Conservation (phyloP, 148 eudicot genomes). For the Rhododendron vialii region DNA sequence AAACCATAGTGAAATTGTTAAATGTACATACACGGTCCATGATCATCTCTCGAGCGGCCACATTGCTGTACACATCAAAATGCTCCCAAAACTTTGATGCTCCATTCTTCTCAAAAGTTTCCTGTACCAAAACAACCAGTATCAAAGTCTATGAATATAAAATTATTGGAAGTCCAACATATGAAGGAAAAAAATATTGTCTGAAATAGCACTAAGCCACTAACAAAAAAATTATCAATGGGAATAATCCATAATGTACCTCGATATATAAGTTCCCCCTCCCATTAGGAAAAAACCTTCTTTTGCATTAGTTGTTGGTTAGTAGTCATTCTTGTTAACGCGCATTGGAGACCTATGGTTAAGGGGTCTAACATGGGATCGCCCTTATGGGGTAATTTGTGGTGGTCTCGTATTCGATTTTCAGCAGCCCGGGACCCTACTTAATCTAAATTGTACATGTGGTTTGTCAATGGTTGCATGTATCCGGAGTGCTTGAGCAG, state of each 20-base stretch:
- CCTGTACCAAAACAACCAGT: conserved; percentile 33
- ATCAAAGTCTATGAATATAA: neutral
- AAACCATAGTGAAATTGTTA: neutral
- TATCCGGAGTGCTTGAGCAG: neutral
- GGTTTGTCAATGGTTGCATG: neutral
- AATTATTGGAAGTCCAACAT: neutral
- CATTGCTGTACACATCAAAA: conserved; percentile 55
- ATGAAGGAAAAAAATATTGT: no score
- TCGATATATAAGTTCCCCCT: neutral
- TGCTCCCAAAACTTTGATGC: conserved; percentile 75
- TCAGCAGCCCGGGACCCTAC: neutral
- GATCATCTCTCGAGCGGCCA: conserved; percentile 34
- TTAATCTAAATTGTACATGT: no score
- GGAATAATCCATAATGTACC: neutral
- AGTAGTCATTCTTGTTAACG: neutral
- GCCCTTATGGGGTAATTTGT: neutral
- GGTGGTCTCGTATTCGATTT: neutral
- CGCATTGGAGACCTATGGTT: neutral
- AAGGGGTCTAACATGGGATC: neutral
- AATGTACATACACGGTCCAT: conserved; percentile 28
- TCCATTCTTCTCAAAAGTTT: conserved; percentile 59
- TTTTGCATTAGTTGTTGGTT: neutral
- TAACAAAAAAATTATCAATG: neutral
- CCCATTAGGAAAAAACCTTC: neutral
- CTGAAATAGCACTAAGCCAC: neutral